Evolutionary conservation across 208 protist species (phyloP).

Genomic region (Tritrichomonas foetus): DNA sequence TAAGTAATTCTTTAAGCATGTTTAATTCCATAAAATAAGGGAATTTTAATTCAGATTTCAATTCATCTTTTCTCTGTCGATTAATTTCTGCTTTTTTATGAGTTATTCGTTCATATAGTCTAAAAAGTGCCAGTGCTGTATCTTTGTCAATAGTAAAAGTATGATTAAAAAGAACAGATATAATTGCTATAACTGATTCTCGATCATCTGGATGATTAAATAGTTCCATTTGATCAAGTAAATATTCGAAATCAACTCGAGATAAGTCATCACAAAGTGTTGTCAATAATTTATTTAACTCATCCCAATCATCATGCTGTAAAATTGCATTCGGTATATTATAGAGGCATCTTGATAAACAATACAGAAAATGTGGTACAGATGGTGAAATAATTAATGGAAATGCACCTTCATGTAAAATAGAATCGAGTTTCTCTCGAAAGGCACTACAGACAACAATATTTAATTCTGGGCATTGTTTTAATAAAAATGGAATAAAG

Average conservation of each 20-base stretch:
- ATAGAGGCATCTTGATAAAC: neutral
- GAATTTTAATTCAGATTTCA: neutral
- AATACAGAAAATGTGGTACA: neutral
- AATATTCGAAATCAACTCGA: neutral
- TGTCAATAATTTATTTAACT: neutral
- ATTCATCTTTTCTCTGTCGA: neutral
- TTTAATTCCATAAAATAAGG: neutral
- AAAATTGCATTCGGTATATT: neutral
- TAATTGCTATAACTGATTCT: neutral
- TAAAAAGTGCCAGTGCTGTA: neutral
- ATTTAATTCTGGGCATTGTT: neutral
- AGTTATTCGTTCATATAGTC: neutral
- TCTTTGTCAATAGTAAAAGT: neutral
- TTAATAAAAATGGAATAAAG: neutral
- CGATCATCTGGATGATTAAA: neutral
- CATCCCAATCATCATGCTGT: neutral
- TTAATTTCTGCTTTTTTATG: neutral
- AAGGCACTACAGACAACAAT: neutral
- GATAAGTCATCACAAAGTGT: neutral
- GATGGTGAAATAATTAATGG: neutral
- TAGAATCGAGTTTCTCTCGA: neutral
- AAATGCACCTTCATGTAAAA: neutral
- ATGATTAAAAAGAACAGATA: conserved; percentile 16
- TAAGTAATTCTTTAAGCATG: neutral
- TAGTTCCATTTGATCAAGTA: neutral